These are phyloP conservation scores for Croton setiger DNA, from an alignment of 441 rosid genomes.

Conservation along the genomic window DNA sequence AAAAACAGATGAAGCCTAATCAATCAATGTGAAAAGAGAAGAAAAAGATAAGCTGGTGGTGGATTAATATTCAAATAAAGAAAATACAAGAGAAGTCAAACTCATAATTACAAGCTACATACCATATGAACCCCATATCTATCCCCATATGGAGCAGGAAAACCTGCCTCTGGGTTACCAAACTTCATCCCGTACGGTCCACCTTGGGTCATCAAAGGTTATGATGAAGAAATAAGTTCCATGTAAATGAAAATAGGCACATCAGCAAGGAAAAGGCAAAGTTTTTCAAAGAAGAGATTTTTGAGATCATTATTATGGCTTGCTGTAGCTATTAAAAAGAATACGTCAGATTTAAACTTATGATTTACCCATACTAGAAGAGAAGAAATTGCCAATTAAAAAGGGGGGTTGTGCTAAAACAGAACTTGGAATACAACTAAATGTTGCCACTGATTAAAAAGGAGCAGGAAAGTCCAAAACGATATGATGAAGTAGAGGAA, in stretches of 20 bases:
- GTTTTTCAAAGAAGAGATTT: background rate
- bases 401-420: background rate
- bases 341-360: background rate
- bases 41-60: background rate
- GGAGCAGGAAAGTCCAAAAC: background rate
- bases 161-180: conserved; percentile 46
- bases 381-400: background rate
- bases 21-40: no score
- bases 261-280: background rate
- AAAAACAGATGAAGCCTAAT: background rate
- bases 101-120: conserved; percentile 22
- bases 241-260: conserved; percentile 4
- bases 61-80: background rate
- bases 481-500: background rate
- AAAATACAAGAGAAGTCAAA: conserved; percentile 12
- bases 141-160: conserved; percentile 65
- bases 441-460: background rate
- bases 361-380: background rate
- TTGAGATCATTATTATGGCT: background rate
- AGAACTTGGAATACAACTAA: background rate
- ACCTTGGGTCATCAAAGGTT: conserved; percentile 39
- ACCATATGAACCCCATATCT: conserved; percentile 67
- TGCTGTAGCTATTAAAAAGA: background rate
- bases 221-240: conserved; percentile 25
- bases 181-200: conserved; percentile 72